phyloP scores from a whole-genome alignment of 768 basidiomycete species.

The Boletus barrowsii region DNA sequence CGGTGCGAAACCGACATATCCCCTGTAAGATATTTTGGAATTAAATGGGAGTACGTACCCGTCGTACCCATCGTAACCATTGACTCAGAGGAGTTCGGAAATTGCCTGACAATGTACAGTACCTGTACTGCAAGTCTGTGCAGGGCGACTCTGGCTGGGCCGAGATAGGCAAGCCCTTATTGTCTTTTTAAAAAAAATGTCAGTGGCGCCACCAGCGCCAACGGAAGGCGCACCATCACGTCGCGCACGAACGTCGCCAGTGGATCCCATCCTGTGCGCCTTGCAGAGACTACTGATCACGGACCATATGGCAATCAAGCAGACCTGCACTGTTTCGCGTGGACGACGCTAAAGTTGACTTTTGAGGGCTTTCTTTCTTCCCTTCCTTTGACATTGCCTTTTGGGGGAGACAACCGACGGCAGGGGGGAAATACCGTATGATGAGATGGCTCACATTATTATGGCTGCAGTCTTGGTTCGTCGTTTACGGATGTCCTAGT shows the following conservation, averaged over 20 bases:
- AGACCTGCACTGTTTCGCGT: conserved; percentile 7
- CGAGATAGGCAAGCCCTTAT: conserved; percentile 4
- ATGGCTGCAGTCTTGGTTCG: not conserved
- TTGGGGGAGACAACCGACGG: not conserved
- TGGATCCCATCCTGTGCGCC: too few relatives aligned
- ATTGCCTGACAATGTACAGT: too few relatives aligned
- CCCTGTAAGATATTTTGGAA: too few relatives aligned
- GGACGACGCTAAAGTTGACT: not conserved
- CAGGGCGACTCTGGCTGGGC: not conserved
- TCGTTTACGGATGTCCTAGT: not conserved
- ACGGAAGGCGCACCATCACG: not conserved
- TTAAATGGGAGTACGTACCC: too few relatives aligned
- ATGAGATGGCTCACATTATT: not conserved
- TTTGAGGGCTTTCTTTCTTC: not conserved
- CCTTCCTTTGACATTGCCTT: conserved; percentile 9
- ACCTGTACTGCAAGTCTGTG: not conserved
- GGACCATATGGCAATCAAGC: not conserved
- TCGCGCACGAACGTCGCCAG: not conserved
- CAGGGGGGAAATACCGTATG: not conserved
- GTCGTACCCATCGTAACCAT: too few relatives aligned
- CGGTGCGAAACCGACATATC: not conserved
- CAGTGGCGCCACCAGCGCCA: too few relatives aligned
- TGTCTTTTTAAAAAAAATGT: conserved; percentile 1
- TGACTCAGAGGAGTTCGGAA: too few relatives aligned
- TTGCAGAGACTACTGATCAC: not conserved